These are phyloP conservation scores for Friedmanniomyces simplex DNA, from an alignment of 495 filamentous ascomycete species.

Conservation along the genomic window DNA sequence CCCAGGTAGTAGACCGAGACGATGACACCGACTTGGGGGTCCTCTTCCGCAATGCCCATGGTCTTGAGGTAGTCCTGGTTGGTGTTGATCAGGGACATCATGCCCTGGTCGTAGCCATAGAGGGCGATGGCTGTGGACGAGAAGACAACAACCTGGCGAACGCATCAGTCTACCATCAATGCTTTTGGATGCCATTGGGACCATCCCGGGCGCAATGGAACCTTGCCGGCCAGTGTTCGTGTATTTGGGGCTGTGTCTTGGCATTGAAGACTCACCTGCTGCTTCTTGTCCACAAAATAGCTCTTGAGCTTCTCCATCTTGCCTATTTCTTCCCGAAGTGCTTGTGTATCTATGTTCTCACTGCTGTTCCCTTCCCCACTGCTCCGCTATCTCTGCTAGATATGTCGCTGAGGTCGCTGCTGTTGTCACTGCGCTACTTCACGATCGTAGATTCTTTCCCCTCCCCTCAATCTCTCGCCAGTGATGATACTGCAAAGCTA, in stretches of 20 bases:
- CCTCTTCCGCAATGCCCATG: slow-evolving; percentile 41
- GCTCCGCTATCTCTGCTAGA: not conserved
- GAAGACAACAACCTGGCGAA: slow-evolving; percentile 39
- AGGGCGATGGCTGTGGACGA: slow-evolving; percentile 48
- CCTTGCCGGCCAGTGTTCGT: not conserved
- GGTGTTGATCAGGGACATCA: slow-evolving; percentile 53
- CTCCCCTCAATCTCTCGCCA: too few species aligned
- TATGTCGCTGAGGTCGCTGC: too few species aligned
- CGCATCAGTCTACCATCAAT: not conserved
- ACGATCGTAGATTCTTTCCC: too few species aligned
- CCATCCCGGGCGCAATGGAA: not conserved
- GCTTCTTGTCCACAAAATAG: slow-evolving; percentile 18
- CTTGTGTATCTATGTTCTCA: not conserved
- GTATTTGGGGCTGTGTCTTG: not conserved
- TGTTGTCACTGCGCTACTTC: too few species aligned
- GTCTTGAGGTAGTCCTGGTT: slow-evolving; percentile 44
- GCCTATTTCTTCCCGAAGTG: not conserved
- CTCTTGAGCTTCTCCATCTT: slow-evolving; percentile 17
- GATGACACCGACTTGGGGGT: slow-evolving; percentile 45
- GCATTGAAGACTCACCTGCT: slow-evolving; percentile 4
- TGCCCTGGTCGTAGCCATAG: slow-evolving; percentile 42
- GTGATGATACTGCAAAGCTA: too few species aligned
- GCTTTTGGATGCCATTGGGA: not conserved
- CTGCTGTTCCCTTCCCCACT: not conserved
- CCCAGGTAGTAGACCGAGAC: slow-evolving; percentile 51